Evolutionary conservation across 2,329 filamentous ascomycete species (phyloP).

Genomic region (Colletotrichum tanaceti): DNA sequence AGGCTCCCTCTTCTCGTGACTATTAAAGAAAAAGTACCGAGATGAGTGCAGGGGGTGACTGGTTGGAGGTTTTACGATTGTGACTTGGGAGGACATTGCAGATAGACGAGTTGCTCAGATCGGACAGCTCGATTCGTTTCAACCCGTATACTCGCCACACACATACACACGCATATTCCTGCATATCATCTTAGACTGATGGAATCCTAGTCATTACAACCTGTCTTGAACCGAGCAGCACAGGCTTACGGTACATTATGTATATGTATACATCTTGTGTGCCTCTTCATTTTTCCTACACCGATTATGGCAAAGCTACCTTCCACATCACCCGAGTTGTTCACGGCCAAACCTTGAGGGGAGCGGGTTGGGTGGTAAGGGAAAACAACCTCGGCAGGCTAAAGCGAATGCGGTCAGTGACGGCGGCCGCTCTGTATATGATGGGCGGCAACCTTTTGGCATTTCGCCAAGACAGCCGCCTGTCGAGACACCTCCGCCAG

Average conservation of each 20-base stretch:
- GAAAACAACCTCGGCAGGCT: neutral
- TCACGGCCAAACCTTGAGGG: neutral
- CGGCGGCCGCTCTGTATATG: slow-evolving; percentile 35
- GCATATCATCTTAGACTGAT: neutral
- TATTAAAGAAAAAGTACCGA: no score
- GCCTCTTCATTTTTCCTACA: slow-evolving; percentile 1
- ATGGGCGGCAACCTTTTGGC: slow-evolving; percentile 65
- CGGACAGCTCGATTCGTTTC: neutral
- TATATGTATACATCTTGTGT: neutral
- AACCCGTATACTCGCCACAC: neutral
- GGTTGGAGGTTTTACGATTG: no score
- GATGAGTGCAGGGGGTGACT: no score
- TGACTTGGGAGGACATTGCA: neutral
- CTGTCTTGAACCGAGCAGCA: neutral
- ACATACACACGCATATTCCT: neutral
- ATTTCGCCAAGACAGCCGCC: slow-evolving; percentile 80
- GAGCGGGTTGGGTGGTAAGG: neutral
- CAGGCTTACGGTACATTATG: neutral
- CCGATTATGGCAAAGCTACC: no score
- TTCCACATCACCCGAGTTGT: neutral
- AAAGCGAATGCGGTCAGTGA: slow-evolving; percentile 24
- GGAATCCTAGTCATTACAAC: slow-evolving; percentile 9
- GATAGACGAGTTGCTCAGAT: slow-evolving; percentile 5
- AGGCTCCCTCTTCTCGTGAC: neutral
- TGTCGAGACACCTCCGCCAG: slow-evolving; percentile 84